Conservation (phyloP, 352 stramenopile species). For the Pelagophyceae sp. region DNA sequence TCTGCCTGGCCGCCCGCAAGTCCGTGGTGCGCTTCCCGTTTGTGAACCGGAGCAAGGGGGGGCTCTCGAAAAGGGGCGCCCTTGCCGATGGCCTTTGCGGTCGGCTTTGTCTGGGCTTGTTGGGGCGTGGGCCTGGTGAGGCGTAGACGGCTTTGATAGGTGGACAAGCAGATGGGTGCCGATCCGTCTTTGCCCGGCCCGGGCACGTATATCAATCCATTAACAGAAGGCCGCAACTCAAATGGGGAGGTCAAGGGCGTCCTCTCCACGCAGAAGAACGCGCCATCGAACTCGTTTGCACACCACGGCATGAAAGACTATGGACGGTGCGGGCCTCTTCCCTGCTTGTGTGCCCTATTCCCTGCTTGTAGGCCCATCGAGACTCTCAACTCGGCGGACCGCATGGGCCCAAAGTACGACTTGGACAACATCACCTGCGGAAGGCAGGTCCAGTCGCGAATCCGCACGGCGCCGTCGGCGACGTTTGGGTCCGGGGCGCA, state of each 20-base stretch:
- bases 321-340: background rate
- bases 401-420: slow-evolving; percentile 3
- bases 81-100: too few relatives aligned
- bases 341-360: too few relatives aligned
- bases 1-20: slow-evolving; percentile 13
- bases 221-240: background rate
- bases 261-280: background rate
- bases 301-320: background rate
- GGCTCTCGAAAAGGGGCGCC: too few relatives aligned
- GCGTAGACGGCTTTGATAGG: too few relatives aligned
- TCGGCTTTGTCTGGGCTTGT: too few relatives aligned
- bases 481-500: background rate
- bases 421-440: slow-evolving; percentile 15
- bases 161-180: slow-evolving; percentile 21
- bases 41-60: too few relatives aligned
- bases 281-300: background rate
- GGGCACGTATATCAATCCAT: slow-evolving; percentile 2
- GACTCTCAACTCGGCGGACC: background rate
- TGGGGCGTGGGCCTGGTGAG: too few relatives aligned
- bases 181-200: slow-evolving; percentile 6
- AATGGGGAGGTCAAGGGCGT: slow-evolving; percentile 9
- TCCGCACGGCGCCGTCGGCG: background rate
- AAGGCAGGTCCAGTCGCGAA: background rate
- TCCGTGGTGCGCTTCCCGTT: too few relatives aligned
- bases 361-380: slow-evolving; percentile 8